phyloP scores from a whole-genome alignment of 208 protist genomes.

The Crithidia thermophila region DNA sequence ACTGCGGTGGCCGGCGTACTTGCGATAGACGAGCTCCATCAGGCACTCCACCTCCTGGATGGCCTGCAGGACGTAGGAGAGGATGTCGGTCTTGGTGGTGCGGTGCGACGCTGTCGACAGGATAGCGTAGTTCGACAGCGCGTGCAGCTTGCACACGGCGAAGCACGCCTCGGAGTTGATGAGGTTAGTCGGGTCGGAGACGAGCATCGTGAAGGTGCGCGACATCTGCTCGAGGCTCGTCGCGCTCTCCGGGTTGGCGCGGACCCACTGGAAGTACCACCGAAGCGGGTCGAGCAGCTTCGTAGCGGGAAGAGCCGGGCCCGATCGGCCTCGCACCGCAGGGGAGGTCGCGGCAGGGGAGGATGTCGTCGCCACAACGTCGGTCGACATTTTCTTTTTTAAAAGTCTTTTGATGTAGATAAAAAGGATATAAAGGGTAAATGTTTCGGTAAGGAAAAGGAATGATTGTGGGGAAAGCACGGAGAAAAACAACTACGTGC shows the following conservation, averaged over 20 bases:
- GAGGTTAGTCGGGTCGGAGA: constrained; percentile 65
- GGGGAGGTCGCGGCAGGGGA: not conserved
- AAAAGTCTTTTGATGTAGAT: too few species aligned
- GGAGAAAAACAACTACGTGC: too few species aligned
- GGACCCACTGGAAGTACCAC: constrained; percentile 77
- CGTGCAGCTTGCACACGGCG: constrained; percentile 60
- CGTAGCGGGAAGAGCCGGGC: constrained; percentile 9
- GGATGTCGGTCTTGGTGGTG: constrained; percentile 41
- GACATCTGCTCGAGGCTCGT: constrained; percentile 66
- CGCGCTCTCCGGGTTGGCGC: constrained; percentile 68
- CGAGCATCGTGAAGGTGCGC: constrained; percentile 59
- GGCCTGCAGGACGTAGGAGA: constrained; percentile 37
- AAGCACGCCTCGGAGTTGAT: constrained; percentile 69
- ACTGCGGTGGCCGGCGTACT: constrained; percentile 46
- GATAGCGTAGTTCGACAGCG: constrained; percentile 59
- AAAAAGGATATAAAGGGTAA: too few species aligned
- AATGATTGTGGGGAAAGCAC: too few species aligned
- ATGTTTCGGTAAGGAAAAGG: too few species aligned
- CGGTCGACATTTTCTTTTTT: not conserved
- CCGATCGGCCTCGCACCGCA: not conserved
- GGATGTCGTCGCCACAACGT: constrained; percentile 5
- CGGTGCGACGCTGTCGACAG: constrained; percentile 36
- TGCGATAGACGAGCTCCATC: constrained; percentile 59
- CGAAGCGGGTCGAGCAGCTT: constrained; percentile 41
- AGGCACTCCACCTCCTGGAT: constrained; percentile 66